Percentiles rank a stretch among this genome's conserved stretches.
Evolutionary conservation across 1,284 basidiomycete species (phyloP).

Genomic region (Abortiporus biennis): DNA sequence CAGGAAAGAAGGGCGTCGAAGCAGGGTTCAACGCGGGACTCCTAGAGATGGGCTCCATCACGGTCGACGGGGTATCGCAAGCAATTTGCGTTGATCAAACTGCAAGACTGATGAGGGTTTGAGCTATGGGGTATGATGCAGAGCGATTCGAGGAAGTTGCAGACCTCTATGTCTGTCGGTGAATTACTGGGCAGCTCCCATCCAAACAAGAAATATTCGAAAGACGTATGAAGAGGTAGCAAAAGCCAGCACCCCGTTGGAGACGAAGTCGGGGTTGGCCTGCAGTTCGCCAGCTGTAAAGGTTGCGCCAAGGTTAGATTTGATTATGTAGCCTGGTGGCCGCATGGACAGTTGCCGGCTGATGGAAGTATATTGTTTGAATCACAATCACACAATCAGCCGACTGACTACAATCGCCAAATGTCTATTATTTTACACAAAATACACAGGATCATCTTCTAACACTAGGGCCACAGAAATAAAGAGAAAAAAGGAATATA

Average conservation of each 20-base stretch:
- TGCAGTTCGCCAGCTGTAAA: neutral
- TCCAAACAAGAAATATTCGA: slow-evolving; percentile 15
- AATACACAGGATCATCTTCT: neutral
- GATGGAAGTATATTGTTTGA: no score
- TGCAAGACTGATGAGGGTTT: slow-evolving; percentile 20
- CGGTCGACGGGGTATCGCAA: slow-evolving; percentile 12
- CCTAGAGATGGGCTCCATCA: slow-evolving; percentile 54
- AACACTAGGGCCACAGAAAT: neutral
- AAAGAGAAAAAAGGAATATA: neutral
- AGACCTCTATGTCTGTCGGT: slow-evolving; percentile 21
- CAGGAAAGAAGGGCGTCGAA: slow-evolving; percentile 79
- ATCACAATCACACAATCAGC: no score
- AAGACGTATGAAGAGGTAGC: no score
- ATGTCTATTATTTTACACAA: neutral
- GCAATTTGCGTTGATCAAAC: slow-evolving; percentile 16
- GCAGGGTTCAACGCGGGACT: slow-evolving; percentile 72
- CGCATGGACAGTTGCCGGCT: no score
- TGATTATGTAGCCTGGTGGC: no score
- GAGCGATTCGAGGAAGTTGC: slow-evolving; percentile 6
- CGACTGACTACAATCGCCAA: no score
- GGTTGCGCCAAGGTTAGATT: neutral
- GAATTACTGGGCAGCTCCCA: slow-evolving; percentile 22
- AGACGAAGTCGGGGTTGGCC: neutral
- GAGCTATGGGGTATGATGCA: slow-evolving; percentile 11
- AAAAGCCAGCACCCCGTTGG: no score